These are phyloP conservation scores for Brassica carinata DNA, from an alignment of 345 rosid genomes.

Conservation along the genomic window DNA sequence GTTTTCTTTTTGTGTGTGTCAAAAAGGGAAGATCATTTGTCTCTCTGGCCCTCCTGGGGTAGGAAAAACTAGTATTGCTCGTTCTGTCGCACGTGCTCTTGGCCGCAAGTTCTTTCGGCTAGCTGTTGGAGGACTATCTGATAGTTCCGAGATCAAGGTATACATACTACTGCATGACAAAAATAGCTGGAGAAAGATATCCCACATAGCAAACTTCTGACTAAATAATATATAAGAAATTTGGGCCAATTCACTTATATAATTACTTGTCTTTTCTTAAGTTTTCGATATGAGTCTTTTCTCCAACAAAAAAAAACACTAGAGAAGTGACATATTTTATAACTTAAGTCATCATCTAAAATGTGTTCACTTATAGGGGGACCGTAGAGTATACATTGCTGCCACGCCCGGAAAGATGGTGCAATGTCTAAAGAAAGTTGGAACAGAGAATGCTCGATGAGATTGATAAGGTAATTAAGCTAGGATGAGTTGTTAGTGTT, in stretches of 20 bases:
- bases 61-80: background rate
- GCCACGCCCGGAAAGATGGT: background rate
- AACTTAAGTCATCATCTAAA: background rate
- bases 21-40: background rate
- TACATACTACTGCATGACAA: background rate
- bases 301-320: background rate
- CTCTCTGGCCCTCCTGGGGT: background rate
- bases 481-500: background rate
- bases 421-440: background rate
- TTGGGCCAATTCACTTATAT: background rate
- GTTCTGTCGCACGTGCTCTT: background rate
- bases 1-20: no score
- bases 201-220: no score
- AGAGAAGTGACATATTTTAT: background rate
- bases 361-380: background rate
- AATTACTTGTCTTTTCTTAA: no score
- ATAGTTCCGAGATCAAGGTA: background rate
- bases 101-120: background rate
- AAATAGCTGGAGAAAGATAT: no score
- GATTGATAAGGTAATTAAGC: background rate
- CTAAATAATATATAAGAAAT: no score
- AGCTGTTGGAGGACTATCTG: background rate
- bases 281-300: background rate
- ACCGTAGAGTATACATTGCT: background rate
- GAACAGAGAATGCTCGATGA: background rate